Evolutionary conservation across 129 eudicot species (phyloP), one percentile per base, ranked within the genome.

Genomic region (Pulicaria dysenterica): DNA sequence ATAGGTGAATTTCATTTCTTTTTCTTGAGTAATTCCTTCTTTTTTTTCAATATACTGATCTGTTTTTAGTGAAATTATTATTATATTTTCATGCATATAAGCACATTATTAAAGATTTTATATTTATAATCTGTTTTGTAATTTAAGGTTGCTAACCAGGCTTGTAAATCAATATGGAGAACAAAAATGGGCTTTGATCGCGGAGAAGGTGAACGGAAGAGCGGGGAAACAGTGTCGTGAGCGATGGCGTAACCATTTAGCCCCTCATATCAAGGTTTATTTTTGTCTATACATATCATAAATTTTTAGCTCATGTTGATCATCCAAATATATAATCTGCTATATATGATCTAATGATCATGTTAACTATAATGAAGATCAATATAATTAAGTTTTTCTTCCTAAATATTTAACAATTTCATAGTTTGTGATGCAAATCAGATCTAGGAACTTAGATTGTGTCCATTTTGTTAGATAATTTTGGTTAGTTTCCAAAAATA

Each of bases 171-270:
- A 83, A 79, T 46, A 44, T 61, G 96, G 93, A 60, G 79, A 45
- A 17, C 76, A 60, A 41, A 87, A 90, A 85, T 90, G 96, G 96
- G 77, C 93, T 45, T 75, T 68, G 31, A 78, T 90, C 3, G 87
- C 93, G 4, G 78, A 70, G 63, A 78, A 83, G 64, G 72, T 90
- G 80, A 44, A 38, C 3, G 88, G 87, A 41, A 83, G 96, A 49
- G 85, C 82, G 42, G 93, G 93, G 66, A 90, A 90, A 53, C 96
- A 90, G 46, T 87, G 96, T 60, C 84, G 96, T 2, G 96, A 90
- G 50, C 67, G 96, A 47, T 90, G 96, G 93, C 85, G 75, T 41
- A 90, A 87, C 74, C 96, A 90, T 77, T 74, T 90, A 17, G 76
- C 89, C 6, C 91, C 93, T 31, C 81, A 87, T 84, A 90, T 90